A percentile compares a stretch with the other conserved stretches of the same genome.
Evolutionary conservation across 2,329 filamentous ascomycete genomes (phyloP).

Genomic region (Monosporascus sp.): DNA sequence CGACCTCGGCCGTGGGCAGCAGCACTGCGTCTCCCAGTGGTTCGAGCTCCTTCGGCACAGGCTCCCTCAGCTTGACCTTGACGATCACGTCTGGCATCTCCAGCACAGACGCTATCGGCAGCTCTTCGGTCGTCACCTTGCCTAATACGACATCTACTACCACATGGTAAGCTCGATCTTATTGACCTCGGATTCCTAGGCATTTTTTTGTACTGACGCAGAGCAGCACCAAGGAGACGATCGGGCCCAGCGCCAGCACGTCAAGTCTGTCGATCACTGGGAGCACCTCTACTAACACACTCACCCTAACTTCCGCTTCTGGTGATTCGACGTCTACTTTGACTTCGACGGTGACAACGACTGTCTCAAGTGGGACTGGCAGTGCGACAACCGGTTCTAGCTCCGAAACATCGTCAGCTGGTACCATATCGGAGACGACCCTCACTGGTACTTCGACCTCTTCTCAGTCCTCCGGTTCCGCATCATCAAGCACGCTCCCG

Average conservation of each 20-base stretch:
- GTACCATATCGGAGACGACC: neutral
- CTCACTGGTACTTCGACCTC: neutral
- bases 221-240: slow-evolving; percentile 8
- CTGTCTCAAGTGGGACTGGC: slow-evolving; percentile 2
- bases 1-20: neutral
- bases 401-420: neutral
- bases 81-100: neutral
- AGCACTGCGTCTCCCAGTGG: neutral
- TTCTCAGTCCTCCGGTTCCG: neutral
- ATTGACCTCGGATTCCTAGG: neutral
- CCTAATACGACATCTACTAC: slow-evolving; percentile 1
- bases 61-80: neutral
- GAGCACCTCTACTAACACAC: neutral
- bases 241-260: neutral
- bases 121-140: slow-evolving; percentile 1
- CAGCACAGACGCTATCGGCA: slow-evolving; percentile 2
- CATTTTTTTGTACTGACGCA: neutral
- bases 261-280: neutral
- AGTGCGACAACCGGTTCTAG: neutral
- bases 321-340: slow-evolving; percentile 1
- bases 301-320: neutral
- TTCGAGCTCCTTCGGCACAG: neutral
- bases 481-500: neutral
- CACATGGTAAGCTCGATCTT: slow-evolving; percentile 9
- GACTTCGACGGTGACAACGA: slow-evolving; percentile 6